A percentile compares a stretch with the other conserved stretches of the same genome.
phyloP scores from a whole-genome alignment of 1,139 yeast species.

The Insectozyma bohioensis region DNA sequence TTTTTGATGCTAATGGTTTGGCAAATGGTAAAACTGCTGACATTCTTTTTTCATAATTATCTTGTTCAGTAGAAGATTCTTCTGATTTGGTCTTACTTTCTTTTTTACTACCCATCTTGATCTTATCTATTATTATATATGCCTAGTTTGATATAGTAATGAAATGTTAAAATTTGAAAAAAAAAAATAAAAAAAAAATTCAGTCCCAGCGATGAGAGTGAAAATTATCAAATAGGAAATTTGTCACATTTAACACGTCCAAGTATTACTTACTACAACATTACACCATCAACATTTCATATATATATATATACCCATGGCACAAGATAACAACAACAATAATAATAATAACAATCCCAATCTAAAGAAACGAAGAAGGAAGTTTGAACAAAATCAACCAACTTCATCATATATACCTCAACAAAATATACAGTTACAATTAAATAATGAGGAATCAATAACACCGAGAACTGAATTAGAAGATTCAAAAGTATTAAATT shows the following conservation, averaged over 20 bases:
- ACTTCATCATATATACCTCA: constrained; percentile 3
- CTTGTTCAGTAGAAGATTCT: constrained; percentile 42
- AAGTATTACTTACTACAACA: not conserved
- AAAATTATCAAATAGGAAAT: not conserved
- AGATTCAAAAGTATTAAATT: constrained; percentile 12
- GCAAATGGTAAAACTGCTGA: constrained; percentile 93
- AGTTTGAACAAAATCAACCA: not conserved
- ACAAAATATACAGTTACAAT: constrained; percentile 1
- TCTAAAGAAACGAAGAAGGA: constrained; percentile 6
- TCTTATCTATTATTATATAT: not conserved
- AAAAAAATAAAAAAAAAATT: constrained; percentile 1
- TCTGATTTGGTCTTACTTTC: constrained; percentile 48
- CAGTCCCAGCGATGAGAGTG: constrained; percentile 2
- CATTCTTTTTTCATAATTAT: constrained; percentile 88
- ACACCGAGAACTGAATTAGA: constrained; percentile 3
- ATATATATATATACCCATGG: too few relatives aligned
- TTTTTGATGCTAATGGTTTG: constrained; percentile 92
- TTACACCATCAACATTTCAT: too few relatives aligned
- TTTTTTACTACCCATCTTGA: constrained; percentile 29
- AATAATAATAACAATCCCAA: not conserved
- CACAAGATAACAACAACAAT: constrained; percentile 3
- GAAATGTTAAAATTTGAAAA: too few relatives aligned
- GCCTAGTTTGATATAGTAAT: not conserved
- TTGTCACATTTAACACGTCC: constrained; percentile 1
- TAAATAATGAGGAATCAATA: constrained; percentile 2